Percentiles rank a stretch among this genome's conserved stretches.
Conservation (phyloP, 306 rosid species). For the Lathyrus sativus region DNA sequence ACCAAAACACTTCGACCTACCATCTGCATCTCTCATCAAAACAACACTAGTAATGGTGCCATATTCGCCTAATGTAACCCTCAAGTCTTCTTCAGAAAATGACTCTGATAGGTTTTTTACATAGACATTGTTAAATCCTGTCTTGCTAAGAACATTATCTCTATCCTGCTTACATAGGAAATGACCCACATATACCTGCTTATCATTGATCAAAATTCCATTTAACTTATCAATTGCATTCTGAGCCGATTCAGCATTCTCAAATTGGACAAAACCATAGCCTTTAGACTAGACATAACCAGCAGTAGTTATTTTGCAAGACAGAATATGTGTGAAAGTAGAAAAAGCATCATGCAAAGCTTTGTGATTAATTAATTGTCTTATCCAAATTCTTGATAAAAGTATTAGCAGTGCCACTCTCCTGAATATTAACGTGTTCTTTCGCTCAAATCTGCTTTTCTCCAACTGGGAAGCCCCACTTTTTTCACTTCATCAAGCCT, state of each 20-base stretch:
- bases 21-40: constrained; percentile 69
- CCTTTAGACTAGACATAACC: constrained; percentile 55
- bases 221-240: constrained; percentile 64
- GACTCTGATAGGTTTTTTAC: constrained; percentile 68
- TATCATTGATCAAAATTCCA: constrained; percentile 72
- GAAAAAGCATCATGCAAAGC: too few relatives aligned
- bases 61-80: constrained; percentile 44
- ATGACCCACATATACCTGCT: constrained; percentile 68
- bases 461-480: too few relatives aligned
- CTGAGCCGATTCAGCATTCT: constrained; percentile 65
- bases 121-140: constrained; percentile 60
- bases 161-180: constrained; percentile 69
- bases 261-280: constrained; percentile 76
- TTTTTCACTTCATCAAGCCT: constrained; percentile 57
- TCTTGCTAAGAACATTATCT: constrained; percentile 47
- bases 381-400: too few relatives aligned
- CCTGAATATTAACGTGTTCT: constrained; percentile 56
- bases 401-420: constrained; percentile 68
- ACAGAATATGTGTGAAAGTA: too few relatives aligned
- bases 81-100: too few relatives aligned
- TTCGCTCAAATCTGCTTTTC: too few relatives aligned
- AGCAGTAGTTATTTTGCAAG: constrained; percentile 61
- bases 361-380: too few relatives aligned
- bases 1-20: constrained; percentile 71
- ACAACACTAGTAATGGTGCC: constrained; percentile 54